These are phyloP conservation scores for Skeletonema menzelii DNA, from an alignment of 108 stramenopile species.

Conservation along the genomic window DNA sequence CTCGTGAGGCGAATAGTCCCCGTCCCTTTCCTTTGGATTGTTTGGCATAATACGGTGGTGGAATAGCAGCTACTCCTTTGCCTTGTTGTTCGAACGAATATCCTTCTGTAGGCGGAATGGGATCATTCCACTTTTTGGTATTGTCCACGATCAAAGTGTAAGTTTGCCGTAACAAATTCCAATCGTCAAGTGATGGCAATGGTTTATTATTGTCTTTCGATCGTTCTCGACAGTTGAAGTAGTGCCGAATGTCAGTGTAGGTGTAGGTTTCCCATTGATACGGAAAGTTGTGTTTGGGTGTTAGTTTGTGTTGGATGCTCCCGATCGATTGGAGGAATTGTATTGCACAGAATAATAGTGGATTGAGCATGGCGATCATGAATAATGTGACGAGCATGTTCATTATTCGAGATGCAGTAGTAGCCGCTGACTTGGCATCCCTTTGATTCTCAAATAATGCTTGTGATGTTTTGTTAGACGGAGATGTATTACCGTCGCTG, in stretches of 20 bases:
- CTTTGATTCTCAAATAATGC: too few relatives aligned
- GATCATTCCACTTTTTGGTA: not conserved
- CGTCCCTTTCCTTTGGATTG: constrained; percentile 6
- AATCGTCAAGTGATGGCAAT: not conserved
- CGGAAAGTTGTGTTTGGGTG: not conserved
- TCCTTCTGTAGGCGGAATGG: not conserved
- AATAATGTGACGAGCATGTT: not conserved
- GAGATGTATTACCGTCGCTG: not conserved
- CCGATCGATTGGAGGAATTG: not conserved
- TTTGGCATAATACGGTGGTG: constrained; percentile 11
- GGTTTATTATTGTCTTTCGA: not conserved
- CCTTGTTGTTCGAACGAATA: not conserved
- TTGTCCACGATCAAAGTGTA: not conserved
- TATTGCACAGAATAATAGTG: not conserved
- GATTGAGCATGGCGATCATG: not conserved
- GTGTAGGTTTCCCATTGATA: not conserved
- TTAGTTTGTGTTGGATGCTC: too few relatives aligned
- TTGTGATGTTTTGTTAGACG: too few relatives aligned
- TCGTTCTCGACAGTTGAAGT: not conserved
- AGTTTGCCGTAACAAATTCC: not conserved
- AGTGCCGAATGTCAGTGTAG: not conserved
- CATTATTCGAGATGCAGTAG: not conserved
- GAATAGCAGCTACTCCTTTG: not conserved
- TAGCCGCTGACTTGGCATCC: not conserved
- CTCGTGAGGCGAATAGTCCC: constrained; percentile 12